These are phyloP conservation scores for Aspergillus baeticus DNA, from an alignment of 495 filamentous ascomycete species.

Conservation along the genomic window DNA sequence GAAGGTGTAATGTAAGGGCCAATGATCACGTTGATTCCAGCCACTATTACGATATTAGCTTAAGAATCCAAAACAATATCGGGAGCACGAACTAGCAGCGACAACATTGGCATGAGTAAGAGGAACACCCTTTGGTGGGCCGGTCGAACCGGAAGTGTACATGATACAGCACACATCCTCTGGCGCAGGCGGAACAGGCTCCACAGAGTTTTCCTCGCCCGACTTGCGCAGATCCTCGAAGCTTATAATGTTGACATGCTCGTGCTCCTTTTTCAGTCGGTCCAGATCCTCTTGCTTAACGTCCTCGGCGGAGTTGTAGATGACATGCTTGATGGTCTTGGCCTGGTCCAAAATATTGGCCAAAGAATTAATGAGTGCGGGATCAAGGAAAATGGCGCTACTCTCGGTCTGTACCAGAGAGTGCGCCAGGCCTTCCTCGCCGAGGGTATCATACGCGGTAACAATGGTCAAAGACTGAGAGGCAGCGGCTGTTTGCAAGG, in stretches of 20 bases:
- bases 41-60: conserved; percentile 55
- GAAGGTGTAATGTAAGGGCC: conserved; percentile 82
- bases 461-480: conserved; percentile 96
- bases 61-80: background rate
- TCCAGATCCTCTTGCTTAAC: conserved; percentile 78
- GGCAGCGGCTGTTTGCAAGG: conserved; percentile 46
- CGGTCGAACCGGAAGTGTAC: conserved; percentile 99
- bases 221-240: conserved; percentile 82
- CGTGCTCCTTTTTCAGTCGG: conserved; percentile 68
- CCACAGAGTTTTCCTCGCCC: conserved; percentile 78
- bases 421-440: conserved; percentile 89
- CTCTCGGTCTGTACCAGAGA: conserved; percentile 85
- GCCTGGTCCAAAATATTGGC: conserved; percentile 78
- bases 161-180: conserved; percentile 98
- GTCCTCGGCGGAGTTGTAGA: conserved; percentile 84
- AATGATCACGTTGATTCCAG: conserved; percentile 84
- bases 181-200: conserved; percentile 74
- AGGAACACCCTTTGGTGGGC: conserved; percentile 91
- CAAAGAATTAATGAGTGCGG: conserved; percentile 76
- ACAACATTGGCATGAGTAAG: conserved; percentile 87
- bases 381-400: conserved; percentile 87
- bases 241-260: conserved; percentile 71
- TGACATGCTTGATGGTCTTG: conserved; percentile 73
- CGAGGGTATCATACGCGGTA: conserved; percentile 96
- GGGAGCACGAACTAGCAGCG: conserved; percentile 66